Percentiles rank a stretch among this genome's conserved stretches.
These are phyloP conservation scores for Alternaria gansuensis DNA, from an alignment of 2,329 filamentous ascomycete species.

Conservation along the genomic window DNA sequence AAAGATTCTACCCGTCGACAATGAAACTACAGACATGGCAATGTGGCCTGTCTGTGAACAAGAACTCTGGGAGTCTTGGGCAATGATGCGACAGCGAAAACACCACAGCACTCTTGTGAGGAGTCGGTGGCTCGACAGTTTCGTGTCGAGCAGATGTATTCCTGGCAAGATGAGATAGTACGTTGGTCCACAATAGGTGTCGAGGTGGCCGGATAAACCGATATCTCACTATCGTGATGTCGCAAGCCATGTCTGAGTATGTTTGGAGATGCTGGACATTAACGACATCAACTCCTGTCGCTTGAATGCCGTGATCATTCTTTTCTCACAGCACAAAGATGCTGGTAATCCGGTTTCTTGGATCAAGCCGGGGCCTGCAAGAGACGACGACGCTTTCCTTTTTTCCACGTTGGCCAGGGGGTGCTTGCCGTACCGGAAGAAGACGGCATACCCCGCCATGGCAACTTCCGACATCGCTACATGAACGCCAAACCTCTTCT, in stretches of 20 bases:
- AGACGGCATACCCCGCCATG: constrained; percentile 2
- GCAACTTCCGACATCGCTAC: neutral
- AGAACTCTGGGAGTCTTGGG: neutral
- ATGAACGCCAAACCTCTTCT: neutral
- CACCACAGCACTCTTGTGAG: neutral
- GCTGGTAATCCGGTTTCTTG: neutral
- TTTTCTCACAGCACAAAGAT: neutral
- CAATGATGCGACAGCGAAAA: neutral
- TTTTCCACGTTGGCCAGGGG: neutral
- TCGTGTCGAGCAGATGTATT: neutral
- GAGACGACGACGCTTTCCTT: neutral
- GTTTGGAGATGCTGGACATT: neutral
- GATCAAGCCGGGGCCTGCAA: neutral
- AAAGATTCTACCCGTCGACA: neutral
- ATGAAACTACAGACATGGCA: neutral
- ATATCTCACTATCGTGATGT: neutral
- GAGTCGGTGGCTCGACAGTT: neutral
- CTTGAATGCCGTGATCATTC: neutral
- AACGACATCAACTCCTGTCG: neutral
- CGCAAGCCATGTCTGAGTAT: neutral
- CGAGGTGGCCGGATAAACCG: neutral
- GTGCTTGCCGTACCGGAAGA: constrained; percentile 2
- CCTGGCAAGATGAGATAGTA: neutral
- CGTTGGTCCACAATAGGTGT: neutral
- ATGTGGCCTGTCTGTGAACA: neutral